Base-by-base conservation (phyloP, 345 rosid species). In the Reutealis trisperma region DNA sequence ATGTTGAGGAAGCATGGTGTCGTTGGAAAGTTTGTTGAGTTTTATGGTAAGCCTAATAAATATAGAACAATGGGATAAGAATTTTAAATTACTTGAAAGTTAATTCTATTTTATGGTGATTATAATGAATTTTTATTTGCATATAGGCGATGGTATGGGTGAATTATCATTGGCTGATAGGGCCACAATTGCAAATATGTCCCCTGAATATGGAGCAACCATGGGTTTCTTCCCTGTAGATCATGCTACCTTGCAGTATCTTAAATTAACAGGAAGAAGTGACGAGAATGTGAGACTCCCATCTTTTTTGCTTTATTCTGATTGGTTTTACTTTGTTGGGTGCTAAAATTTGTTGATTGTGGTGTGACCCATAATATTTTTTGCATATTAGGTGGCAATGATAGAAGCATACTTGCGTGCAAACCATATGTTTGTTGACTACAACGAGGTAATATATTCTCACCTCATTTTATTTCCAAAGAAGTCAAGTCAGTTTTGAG, bases 341-440 rank as follows among this genome's bases (percentile, higher is more conserved):
- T 4, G 21, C 18, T 67, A 8, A n/a, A 25, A 25, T 67, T 75
- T 6, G 54, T 66, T 66, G 30, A 44, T 42, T 49, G 21, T 45
- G 18, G 10, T 47, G 27, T 45, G 58, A 69, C 18, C 57, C 24
- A 24, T 32, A 27, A 6, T 8, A 49, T 68, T 6, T 47, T 69
- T 14, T 69, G 19, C 57, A 49, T 14, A 7, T 73, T 84, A 94
- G 98, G 98, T 92, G 77, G 86, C 89, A 73, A 93, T 87, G 97
- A 85, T 96, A 55, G 99, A 96, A 84, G 88, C 97, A 51, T 96
- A 93, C 76, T 86, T 96, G 47, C 96, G 99, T 34, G 99, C 98
- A 85, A 96, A 96, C 85, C 91, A 91, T 18, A 90, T 96, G 98
- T 96, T 96, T 84, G 89, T 96, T 32, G 99, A 96, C 84, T 92